phyloP scores from a whole-genome alignment of 768 basidiomycete genomes.

The Auricularia sp. region DNA sequence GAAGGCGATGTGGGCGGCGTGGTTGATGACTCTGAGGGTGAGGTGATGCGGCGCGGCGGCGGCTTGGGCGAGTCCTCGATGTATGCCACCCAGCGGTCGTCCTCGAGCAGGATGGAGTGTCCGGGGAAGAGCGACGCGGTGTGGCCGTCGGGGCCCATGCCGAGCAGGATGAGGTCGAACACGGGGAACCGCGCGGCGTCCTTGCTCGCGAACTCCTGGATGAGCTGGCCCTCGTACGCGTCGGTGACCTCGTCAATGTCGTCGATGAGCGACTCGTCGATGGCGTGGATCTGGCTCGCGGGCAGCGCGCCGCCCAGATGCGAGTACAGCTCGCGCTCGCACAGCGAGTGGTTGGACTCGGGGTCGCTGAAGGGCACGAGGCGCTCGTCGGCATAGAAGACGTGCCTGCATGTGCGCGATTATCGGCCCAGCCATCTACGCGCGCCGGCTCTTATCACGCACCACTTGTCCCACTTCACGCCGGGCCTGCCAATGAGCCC shows the following conservation, averaged over 20 bases:
- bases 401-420: slow-evolving; percentile 54
- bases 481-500: slow-evolving; percentile 54
- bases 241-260: slow-evolving; percentile 76
- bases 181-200: slow-evolving; percentile 94
- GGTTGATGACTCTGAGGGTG: slow-evolving; percentile 85
- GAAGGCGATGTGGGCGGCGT: slow-evolving; percentile 80
- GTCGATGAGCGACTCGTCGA: slow-evolving; percentile 57
- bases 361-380: slow-evolving; percentile 85
- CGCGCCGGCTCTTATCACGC: slow-evolving; percentile 13
- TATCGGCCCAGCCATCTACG: background rate
- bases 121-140: slow-evolving; percentile 95
- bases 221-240: slow-evolving; percentile 74
- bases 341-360: slow-evolving; percentile 86
- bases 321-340: slow-evolving; percentile 62
- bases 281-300: slow-evolving; percentile 63
- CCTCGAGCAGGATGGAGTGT: slow-evolving; percentile 76
- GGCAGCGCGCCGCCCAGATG: slow-evolving; percentile 64
- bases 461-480: slow-evolving; percentile 95
- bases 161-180: slow-evolving; percentile 94
- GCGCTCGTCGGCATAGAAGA: slow-evolving; percentile 96
- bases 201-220: slow-evolving; percentile 82
- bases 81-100: slow-evolving; percentile 89
- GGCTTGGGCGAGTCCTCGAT: slow-evolving; percentile 93
- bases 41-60: slow-evolving; percentile 85
- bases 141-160: slow-evolving; percentile 97